Evolutionary conservation across 768 basidiomycete genomes (phyloP).

Genomic region (Mycena albidolilacea): DNA sequence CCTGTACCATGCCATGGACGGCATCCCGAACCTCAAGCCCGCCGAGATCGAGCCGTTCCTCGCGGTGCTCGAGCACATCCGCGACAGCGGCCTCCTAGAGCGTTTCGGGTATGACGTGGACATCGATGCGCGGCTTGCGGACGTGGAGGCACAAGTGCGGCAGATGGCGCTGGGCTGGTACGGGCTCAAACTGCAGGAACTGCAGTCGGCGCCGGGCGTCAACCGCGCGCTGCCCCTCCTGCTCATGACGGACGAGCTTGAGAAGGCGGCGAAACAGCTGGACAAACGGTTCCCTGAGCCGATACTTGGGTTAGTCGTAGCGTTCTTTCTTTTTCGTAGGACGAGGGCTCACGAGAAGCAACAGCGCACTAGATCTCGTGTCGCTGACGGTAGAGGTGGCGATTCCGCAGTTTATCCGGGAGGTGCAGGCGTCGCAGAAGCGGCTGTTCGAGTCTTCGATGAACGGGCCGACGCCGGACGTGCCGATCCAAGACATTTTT

Average conservation of each 20-base stretch:
- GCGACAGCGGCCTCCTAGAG: slow-evolving; percentile 77
- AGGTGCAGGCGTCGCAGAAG: slow-evolving; percentile 79
- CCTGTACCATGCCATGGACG: slow-evolving; percentile 88
- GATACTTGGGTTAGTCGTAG: slow-evolving; percentile 75
- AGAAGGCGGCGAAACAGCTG: slow-evolving; percentile 86
- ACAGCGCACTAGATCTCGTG: slow-evolving; percentile 81
- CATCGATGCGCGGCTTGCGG: slow-evolving; percentile 73
- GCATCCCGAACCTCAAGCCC: slow-evolving; percentile 79
- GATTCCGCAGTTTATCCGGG: slow-evolving; percentile 76
- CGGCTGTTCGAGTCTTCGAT: slow-evolving; percentile 85
- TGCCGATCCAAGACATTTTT: slow-evolving; percentile 93
- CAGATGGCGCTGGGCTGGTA: slow-evolving; percentile 75
- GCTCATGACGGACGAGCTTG: slow-evolving; percentile 89
- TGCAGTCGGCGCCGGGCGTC: slow-evolving; percentile 79
- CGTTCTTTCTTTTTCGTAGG: background rate
- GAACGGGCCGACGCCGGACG: slow-evolving; percentile 89
- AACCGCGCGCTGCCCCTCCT: slow-evolving; percentile 87
- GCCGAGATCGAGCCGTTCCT: slow-evolving; percentile 78
- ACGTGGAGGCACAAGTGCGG: slow-evolving; percentile 77
- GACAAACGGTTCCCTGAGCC: slow-evolving; percentile 92
- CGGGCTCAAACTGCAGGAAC: slow-evolving; percentile 71
- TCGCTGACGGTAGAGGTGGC: slow-evolving; percentile 79
- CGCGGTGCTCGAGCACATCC: slow-evolving; percentile 78
- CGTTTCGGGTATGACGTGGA: slow-evolving; percentile 76
- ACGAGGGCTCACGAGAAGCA: slow-evolving; percentile 4